phyloP scores from a whole-genome alignment of 177 flowering plant species.

The Telopea speciosissima region DNA sequence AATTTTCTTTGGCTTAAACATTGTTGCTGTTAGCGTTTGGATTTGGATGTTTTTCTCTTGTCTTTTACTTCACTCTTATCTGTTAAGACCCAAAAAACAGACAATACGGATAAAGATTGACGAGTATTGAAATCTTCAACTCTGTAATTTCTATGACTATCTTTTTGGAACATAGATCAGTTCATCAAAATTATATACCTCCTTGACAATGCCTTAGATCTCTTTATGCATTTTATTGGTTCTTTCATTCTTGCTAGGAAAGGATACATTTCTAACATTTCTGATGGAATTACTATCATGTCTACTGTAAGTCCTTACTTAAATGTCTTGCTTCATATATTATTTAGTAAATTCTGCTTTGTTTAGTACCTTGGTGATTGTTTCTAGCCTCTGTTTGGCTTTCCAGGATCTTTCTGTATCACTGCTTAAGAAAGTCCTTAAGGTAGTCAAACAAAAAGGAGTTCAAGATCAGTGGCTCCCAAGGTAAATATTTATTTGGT shows the following conservation, averaged over 20 bases:
- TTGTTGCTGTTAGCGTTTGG: no score
- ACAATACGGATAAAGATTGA: no score
- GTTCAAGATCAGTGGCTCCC: conserved; percentile 71
- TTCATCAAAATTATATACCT: no score
- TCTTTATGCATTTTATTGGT: neutral
- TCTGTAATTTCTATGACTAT: no score
- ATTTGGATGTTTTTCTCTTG: no score
- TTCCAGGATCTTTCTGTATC: conserved; percentile 66
- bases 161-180: no score
- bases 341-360: neutral
- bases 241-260: conserved; percentile 31
- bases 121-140: no score
- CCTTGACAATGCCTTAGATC: neutral
- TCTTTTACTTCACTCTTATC: no score
- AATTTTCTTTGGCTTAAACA: no score
- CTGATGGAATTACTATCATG: conserved; percentile 75
- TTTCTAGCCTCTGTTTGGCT: conserved; percentile 1
- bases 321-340: neutral
- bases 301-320: conserved; percentile 54
- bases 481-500: conserved; percentile 35
- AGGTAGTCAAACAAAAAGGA: conserved; percentile 57
- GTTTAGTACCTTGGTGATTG: neutral
- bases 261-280: conserved; percentile 65
- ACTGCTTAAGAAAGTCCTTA: conserved; percentile 69
- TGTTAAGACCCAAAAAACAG: no score